Conservation (phyloP, 805 yeast genomes). For the Sungouiozyma ichnusensis region DNA sequence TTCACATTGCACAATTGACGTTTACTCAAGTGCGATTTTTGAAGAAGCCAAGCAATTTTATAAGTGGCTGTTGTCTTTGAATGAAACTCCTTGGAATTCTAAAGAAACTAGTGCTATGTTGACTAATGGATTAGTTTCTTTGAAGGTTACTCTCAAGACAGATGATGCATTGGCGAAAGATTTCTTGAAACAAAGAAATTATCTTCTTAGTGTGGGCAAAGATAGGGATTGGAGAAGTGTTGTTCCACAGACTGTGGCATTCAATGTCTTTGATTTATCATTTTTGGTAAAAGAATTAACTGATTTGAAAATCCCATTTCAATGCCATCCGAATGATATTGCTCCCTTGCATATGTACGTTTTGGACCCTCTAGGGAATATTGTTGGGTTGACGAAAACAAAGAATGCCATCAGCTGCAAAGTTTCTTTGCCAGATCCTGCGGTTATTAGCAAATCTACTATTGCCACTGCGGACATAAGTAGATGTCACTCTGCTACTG, state of each 20-base stretch:
- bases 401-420: slow-evolving; percentile 44
- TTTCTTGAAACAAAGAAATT: slow-evolving; percentile 15
- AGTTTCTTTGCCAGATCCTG: slow-evolving; percentile 14
- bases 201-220: background rate
- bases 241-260: slow-evolving; percentile 30
- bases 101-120: slow-evolving; percentile 5
- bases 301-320: slow-evolving; percentile 30
- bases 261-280: slow-evolving; percentile 22
- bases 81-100: background rate
- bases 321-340: slow-evolving; percentile 58
- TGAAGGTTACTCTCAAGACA: slow-evolving; percentile 20
- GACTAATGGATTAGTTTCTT: slow-evolving; percentile 15
- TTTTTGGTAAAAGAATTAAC: slow-evolving; percentile 16
- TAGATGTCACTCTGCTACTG: slow-evolving; percentile 12
- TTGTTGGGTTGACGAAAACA: slow-evolving; percentile 66
- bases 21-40: slow-evolving; percentile 37
- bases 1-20: slow-evolving; percentile 40
- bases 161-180: slow-evolving; percentile 13
- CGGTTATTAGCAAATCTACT: slow-evolving; percentile 2
- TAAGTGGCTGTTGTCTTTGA: slow-evolving; percentile 10
- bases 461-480: slow-evolving; percentile 5
- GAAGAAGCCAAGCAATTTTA: slow-evolving; percentile 46
- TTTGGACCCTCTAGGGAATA: slow-evolving; percentile 72
- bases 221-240: slow-evolving; percentile 41
- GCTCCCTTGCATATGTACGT: slow-evolving; percentile 67